Percentiles rank a stretch among this genome's conserved stretches.
Evolutionary conservation across 2,329 filamentous ascomycete species (phyloP).

Genomic region (Aspergillus proliferans): DNA sequence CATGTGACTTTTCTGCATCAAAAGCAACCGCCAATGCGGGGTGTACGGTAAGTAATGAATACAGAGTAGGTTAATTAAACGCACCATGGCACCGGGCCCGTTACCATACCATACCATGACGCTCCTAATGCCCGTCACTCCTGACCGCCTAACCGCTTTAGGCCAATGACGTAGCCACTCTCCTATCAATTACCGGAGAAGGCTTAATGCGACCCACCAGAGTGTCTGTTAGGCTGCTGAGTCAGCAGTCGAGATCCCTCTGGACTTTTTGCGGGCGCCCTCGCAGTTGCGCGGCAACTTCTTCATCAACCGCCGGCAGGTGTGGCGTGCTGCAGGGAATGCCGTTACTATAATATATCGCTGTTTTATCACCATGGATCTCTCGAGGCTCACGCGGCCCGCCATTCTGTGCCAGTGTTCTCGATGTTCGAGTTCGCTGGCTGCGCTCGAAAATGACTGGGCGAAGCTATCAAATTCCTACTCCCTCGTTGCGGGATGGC

Average conservation of each 20-base stretch:
- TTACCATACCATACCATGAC: neutral
- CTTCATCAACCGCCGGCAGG: constrained; percentile 4
- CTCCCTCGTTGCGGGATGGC: constrained; percentile 30
- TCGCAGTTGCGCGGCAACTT: constrained; percentile 10
- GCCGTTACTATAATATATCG: neutral
- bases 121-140: too few relatives aligned
- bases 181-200: constrained; percentile 17
- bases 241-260: constrained; percentile 22
- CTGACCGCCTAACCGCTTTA: constrained; percentile 1
- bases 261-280: constrained; percentile 11
- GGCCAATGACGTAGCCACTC: constrained; percentile 1
- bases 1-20: neutral
- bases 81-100: neutral
- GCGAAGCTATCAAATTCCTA: constrained; percentile 34
- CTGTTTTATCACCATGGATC: constrained; percentile 22
- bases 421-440: constrained; percentile 35
- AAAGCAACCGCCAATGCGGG: neutral
- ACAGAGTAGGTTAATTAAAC: too few relatives aligned
- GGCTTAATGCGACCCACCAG: constrained; percentile 12
- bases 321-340: constrained; percentile 3
- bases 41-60: neutral
- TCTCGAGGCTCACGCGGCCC: constrained; percentile 29
- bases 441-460: constrained; percentile 38
- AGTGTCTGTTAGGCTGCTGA: constrained; percentile 15
- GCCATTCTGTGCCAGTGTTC: constrained; percentile 34